Conservation (phyloP, 1,284 basidiomycete species). For the Tylopilus sp. region DNA sequence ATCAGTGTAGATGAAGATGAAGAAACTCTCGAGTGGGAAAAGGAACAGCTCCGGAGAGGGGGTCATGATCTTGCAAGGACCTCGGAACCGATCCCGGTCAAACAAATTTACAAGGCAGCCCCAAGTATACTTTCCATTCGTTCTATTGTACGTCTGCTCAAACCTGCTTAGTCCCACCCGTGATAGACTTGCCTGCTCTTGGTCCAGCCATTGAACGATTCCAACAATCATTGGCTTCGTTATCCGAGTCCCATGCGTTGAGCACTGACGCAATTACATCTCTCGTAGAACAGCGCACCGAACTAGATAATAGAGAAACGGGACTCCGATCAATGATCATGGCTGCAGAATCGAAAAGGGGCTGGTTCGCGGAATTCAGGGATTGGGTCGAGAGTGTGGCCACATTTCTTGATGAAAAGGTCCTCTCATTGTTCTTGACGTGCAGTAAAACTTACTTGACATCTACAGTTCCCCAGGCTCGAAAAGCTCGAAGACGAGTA, state of each 20-base stretch:
- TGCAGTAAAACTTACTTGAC: slow-evolving; percentile 4
- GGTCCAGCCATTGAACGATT: slow-evolving; percentile 55
- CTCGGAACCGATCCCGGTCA: slow-evolving; percentile 35
- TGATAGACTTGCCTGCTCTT: slow-evolving; percentile 56
- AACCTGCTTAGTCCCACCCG: slow-evolving; percentile 51
- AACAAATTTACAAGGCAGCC: slow-evolving; percentile 67
- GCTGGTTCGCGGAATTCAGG: slow-evolving; percentile 83
- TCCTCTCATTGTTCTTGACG: slow-evolving; percentile 28
- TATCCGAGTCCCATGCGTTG: slow-evolving; percentile 68
- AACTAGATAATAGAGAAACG: slow-evolving; percentile 71
- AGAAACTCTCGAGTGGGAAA: slow-evolving; percentile 88
- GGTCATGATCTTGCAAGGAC: slow-evolving; percentile 43
- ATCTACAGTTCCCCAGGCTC: slow-evolving; percentile 70
- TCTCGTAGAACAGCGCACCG: slow-evolving; percentile 63
- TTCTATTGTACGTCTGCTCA: slow-evolving; percentile 14
- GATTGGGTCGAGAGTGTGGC: slow-evolving; percentile 88
- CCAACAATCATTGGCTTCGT: slow-evolving; percentile 58
- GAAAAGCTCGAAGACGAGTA: slow-evolving; percentile 86
- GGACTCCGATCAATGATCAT: slow-evolving; percentile 80
- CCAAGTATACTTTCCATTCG: slow-evolving; percentile 54
- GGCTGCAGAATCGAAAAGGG: slow-evolving; percentile 75
- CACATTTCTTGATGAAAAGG: slow-evolving; percentile 90
- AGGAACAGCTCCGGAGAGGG: slow-evolving; percentile 78
- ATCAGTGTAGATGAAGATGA: slow-evolving; percentile 80
- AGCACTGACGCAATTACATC: slow-evolving; percentile 60